Evolutionary conservation across 1,284 basidiomycete genomes (phyloP), one percentile per base, ranked within the genome.

Genomic region (Trichosporon sp.): DNA sequence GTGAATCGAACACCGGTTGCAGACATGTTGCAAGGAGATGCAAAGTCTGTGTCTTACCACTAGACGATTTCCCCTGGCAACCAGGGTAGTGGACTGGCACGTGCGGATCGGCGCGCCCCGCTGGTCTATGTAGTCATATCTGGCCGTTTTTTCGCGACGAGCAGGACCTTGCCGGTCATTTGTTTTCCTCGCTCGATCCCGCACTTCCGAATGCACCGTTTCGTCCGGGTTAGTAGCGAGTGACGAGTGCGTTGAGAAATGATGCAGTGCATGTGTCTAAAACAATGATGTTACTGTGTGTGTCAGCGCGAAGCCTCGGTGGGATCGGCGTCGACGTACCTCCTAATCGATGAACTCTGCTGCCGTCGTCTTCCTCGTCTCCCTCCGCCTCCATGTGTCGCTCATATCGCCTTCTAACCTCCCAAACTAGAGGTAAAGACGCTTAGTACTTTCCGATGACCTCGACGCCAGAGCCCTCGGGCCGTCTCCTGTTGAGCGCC

Each of bases 401-500:
- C n/a, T n/a, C n/a, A 18, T 21, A 3, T 29, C 25, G 21, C 25
- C 53, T 44, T 13, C 42, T 58, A 27, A 3, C 8, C 2, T 6
- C 31, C 15, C 27, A 58, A 29, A 9, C 18, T 58, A 6, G 13
- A 7, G 53, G n/a, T n/a, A n/a, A n/a, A 4, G 53, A 27, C 12
- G 53, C 27, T 27, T 60, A 60, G 27, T 31, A 63, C 62, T 62
- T 35, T 4, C 80, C 80, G 27, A 65, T 68, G 11, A 72, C 56
- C 23, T 74, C 76, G 68, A 82, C 70, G 1, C 83, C 83, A 34
- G 73, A 73, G 2, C 77, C 80, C 74, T 83, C 79, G 13, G 75
- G 71, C 63, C 76, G 71, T 23, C 73, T 72, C 69, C 77, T 73
- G n/a, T 18, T 34, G 21, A 75, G 72, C 53, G 66, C 71, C 60